Percentiles rank a stretch among this genome's conserved stretches.
These are phyloP conservation scores for Triadica sebifera DNA, from an alignment of 345 rosid species.

Conservation along the genomic window DNA sequence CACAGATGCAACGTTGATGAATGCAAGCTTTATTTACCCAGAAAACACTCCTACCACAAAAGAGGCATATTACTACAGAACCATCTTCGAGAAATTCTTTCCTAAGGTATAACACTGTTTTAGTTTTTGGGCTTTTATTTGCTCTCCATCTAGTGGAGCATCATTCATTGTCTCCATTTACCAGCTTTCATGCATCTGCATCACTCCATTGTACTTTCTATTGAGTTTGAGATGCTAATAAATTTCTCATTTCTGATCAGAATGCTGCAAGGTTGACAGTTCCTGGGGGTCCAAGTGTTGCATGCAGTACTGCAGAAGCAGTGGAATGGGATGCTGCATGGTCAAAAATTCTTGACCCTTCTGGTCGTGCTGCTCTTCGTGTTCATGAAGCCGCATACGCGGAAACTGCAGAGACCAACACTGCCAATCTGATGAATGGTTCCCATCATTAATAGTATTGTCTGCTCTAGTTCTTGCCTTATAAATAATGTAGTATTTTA, in stretches of 20 bases:
- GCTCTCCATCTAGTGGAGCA: too few relatives aligned
- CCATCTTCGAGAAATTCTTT: conserved; percentile 74
- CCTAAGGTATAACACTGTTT: conserved; percentile 49
- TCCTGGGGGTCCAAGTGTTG: conserved; percentile 88
- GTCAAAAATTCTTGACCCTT: conserved; percentile 74
- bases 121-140: neutral
- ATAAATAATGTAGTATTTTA: too few relatives aligned
- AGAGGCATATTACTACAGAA: conserved; percentile 78
- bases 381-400: conserved; percentile 62
- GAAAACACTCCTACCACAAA: conserved; percentile 79
- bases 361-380: conserved; percentile 82
- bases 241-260: conserved; percentile 39
- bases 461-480: too few relatives aligned
- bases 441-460: too few relatives aligned
- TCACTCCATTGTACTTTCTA: neutral
- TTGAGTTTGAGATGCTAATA: conserved; percentile 1
- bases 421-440: conserved; percentile 21
- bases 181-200: neutral
- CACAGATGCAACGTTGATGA: conserved; percentile 65
- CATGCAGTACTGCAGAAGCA: conserved; percentile 83
- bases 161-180: neutral
- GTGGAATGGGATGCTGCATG: conserved; percentile 82
- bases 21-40: conserved; percentile 73
- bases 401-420: conserved; percentile 26
- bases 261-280: conserved; percentile 76